Conservation (phyloP, 2,329 filamentous ascomycete species). For the Trichophyton simii region DNA sequence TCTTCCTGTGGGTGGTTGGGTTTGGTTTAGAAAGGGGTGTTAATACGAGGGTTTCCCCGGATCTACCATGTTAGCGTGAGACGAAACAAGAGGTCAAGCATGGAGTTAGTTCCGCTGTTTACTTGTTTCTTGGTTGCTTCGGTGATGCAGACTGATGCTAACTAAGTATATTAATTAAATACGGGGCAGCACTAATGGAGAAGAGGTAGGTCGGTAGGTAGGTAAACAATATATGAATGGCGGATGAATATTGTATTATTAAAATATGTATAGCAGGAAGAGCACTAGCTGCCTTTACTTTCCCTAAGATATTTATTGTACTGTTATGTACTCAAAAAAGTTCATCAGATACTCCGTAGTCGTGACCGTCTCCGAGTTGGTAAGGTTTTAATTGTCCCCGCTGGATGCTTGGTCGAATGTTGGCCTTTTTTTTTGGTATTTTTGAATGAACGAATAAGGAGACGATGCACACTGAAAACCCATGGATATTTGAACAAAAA, state of each 20-base stretch:
- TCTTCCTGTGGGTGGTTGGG: no score
- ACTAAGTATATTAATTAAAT: neutral
- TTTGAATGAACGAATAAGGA: neutral
- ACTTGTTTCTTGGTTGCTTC: neutral
- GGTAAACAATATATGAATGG: no score
- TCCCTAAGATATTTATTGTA: neutral
- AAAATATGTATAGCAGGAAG: neutral
- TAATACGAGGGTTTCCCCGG: neutral
- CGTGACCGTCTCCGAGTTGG: neutral
- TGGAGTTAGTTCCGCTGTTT: neutral
- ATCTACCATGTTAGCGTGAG: neutral
- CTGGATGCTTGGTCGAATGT: neutral
- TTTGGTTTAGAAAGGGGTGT: neutral
- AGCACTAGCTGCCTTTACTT: neutral
- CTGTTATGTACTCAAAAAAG: neutral
- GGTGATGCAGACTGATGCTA: neutral
- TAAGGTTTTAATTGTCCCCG: neutral
- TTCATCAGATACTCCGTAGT: neutral
- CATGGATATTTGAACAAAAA: neutral
- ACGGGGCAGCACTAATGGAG: neutral
- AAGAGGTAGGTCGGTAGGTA: no score
- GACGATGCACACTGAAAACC: neutral
- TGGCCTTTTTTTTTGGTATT: neutral
- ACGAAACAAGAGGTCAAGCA: neutral
- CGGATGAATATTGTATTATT: neutral